These are phyloP conservation scores for Hamiltosporidium tvaerminnensis DNA, from an alignment of 371 early-diverging fungal genomes.

Conservation along the genomic window DNA sequence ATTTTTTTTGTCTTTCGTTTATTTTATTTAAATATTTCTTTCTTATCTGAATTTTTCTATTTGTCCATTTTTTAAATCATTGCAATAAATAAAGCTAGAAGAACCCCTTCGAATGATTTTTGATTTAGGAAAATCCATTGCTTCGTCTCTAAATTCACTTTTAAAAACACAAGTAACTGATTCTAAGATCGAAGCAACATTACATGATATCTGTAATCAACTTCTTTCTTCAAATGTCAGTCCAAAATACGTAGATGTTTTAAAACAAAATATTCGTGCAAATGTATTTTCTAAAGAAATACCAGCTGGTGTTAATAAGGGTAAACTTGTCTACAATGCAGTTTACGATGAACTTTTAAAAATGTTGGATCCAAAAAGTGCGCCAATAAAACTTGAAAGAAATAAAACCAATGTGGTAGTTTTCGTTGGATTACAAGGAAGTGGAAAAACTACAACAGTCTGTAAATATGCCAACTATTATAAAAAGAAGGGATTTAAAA, in stretches of 20 bases:
- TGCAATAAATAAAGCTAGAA: too few relatives aligned
- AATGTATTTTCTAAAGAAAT: conserved; percentile 16
- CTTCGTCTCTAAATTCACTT: conserved; percentile 12
- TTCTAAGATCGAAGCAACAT: not conserved
- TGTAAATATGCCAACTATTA: conserved; percentile 90
- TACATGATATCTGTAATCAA: conserved; percentile 45
- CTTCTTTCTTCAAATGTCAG: conserved; percentile 48
- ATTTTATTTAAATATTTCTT: not conserved
- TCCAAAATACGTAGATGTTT: conserved; percentile 23
- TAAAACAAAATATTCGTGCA: conserved; percentile 27
- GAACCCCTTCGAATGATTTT: conserved; percentile 20
- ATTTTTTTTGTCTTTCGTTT: too few relatives aligned
- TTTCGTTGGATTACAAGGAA: conserved; percentile 97
- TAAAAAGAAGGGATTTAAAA: conserved; percentile 86
- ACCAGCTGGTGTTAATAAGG: conserved; percentile 10
- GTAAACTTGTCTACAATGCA: conserved; percentile 55
- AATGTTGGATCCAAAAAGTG: conserved; percentile 75
- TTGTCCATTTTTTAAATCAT: too few relatives aligned
- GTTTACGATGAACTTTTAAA: conserved; percentile 80
- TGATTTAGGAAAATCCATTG: conserved; percentile 39
- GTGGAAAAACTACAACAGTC: conserved; percentile 94
- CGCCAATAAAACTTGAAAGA: conserved; percentile 69
- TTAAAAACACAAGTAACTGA: conserved; percentile 21
- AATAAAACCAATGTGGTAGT: conserved; percentile 71
- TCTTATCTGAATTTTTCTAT: too few relatives aligned